Base-by-base conservation (phyloP, 441 rosid genomes). In the Populus hybrid region DNA sequence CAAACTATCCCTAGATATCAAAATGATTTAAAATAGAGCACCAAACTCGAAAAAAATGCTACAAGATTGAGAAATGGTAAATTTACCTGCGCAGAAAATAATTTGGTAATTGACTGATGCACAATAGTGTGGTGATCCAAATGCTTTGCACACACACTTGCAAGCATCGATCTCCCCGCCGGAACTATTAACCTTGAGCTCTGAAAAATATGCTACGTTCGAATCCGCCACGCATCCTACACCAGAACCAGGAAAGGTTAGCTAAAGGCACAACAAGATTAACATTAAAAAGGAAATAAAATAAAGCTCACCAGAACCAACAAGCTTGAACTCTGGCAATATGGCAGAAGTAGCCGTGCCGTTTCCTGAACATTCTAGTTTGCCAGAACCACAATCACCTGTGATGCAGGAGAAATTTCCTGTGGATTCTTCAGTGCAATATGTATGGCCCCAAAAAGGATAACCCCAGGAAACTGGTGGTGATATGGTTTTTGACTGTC, bases 201-300 rank as follows among this genome's bases (percentile, higher is more conserved):
- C 95, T 12, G 82, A 50, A 0, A 96, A 96, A 78, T 97, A 93
- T 1, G 80, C 83, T 23, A 81, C 84, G 83, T 93, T 95, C 64
- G 92, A 85, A 74, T 95, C 97, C 9, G 79, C 90, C 0, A 84
- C 85, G 59, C 99, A 95, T 2, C 96, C 98, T 0, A 94, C 87
- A 38, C 24, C n/a, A n/a, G n/a, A 24, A 95, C 88, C 9, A 82
- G 71, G 85, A 95, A 79, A 0, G 99, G 95, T 7, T 90, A 88
- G 82, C 92, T 95, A 80, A 91, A 93, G 3, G 98, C 99, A n/a
- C 99, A 1, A 93, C 98, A 12, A 94, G 92, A 79, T 97, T 93
- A 3, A 95, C 96, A 57, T 95, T 97, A 32, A 86, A 95, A 46
- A 46, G 5, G 7, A 46, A 46, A 46, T 9, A 80, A 85, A 95